Percentiles rank a stretch among this genome's conserved stretches.
Conservation (phyloP, 192 early-diverging fungal species). For the Umbelopsis sp. region DNA sequence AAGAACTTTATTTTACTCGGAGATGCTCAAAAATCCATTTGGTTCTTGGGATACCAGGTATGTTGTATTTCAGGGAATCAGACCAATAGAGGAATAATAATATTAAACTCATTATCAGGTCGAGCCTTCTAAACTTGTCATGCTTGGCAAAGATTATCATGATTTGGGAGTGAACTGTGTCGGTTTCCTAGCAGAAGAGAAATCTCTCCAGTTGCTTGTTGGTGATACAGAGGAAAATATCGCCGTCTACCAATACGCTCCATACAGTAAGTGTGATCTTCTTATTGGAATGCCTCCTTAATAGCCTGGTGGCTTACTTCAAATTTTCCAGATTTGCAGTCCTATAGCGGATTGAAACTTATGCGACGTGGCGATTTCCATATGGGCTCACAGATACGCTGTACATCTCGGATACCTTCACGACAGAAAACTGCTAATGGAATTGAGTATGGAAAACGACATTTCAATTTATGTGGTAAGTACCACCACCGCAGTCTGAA, state of each 20-base stretch:
- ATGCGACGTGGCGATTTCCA: conserved; percentile 90
- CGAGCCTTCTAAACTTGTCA: conserved; percentile 84
- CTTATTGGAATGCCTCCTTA: not conserved
- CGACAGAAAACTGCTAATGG: conserved; percentile 42
- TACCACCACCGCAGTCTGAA: not conserved
- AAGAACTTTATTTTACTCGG: conserved; percentile 89
- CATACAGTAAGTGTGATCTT: conserved; percentile 65
- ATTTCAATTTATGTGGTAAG: conserved; percentile 53
- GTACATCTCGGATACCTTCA: conserved; percentile 62
- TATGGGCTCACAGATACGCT: conserved; percentile 73
- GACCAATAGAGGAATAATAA: conserved; percentile 17
- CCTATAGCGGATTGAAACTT: conserved; percentile 84
- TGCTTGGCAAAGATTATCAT: conserved; percentile 89
- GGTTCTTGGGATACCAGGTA: conserved; percentile 93
- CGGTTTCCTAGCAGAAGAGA: conserved; percentile 81
- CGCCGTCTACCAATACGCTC: conserved; percentile 83
- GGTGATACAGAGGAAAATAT: conserved; percentile 84
- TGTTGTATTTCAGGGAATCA: too few species aligned
- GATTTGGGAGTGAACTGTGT: conserved; percentile 71
- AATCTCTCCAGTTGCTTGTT: conserved; percentile 71
- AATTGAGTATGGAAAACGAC: conserved; percentile 22
- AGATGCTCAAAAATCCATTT: conserved; percentile 84
- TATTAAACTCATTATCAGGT: too few species aligned
- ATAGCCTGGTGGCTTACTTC: not conserved
- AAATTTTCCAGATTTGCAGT: conserved; percentile 77